Evolutionary conservation across 1,284 basidiomycete species (phyloP).

Genomic region (Apiotrichum porosum): DNA sequence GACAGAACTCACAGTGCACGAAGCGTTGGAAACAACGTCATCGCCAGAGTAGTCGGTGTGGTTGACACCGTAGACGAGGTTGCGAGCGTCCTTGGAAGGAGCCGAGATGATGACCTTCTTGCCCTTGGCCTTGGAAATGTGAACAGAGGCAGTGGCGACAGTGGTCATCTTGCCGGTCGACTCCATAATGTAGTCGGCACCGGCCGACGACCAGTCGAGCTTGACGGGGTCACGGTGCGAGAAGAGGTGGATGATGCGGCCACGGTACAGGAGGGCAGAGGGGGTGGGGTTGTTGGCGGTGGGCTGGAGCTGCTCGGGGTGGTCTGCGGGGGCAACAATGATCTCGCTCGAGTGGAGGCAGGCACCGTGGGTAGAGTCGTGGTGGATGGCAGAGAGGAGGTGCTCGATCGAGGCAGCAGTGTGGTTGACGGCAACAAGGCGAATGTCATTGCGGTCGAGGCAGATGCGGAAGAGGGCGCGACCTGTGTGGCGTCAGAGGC

Average conservation of each 20-base stretch:
- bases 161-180: slow-evolving; percentile 47
- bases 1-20: slow-evolving; percentile 44
- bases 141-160: slow-evolving; percentile 39
- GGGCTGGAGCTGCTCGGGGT: slow-evolving; percentile 33
- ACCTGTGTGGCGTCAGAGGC: too few relatives aligned
- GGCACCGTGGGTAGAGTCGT: slow-evolving; percentile 49
- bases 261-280: slow-evolving; percentile 38
- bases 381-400: slow-evolving; percentile 42
- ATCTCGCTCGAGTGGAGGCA: slow-evolving; percentile 31
- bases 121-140: slow-evolving; percentile 41
- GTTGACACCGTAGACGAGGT: slow-evolving; percentile 50
- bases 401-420: slow-evolving; percentile 46
- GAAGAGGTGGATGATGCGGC: slow-evolving; percentile 45
- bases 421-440: slow-evolving; percentile 49
- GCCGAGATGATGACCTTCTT: slow-evolving; percentile 50
- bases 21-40: slow-evolving; percentile 48
- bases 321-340: slow-evolving; percentile 29
- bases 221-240: slow-evolving; percentile 41
- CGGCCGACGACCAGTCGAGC: slow-evolving; percentile 43
- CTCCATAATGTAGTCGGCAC: slow-evolving; percentile 48
- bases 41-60: slow-evolving; percentile 39
- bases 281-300: slow-evolving; percentile 32
- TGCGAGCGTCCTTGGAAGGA: slow-evolving; percentile 41
- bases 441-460: slow-evolving; percentile 31
- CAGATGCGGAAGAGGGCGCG: slow-evolving; percentile 33